Evolutionary conservation across 495 filamentous ascomycete genomes (phyloP), one percentile per base, ranked within the genome.

Genomic region (Penicillium nucicola): DNA sequence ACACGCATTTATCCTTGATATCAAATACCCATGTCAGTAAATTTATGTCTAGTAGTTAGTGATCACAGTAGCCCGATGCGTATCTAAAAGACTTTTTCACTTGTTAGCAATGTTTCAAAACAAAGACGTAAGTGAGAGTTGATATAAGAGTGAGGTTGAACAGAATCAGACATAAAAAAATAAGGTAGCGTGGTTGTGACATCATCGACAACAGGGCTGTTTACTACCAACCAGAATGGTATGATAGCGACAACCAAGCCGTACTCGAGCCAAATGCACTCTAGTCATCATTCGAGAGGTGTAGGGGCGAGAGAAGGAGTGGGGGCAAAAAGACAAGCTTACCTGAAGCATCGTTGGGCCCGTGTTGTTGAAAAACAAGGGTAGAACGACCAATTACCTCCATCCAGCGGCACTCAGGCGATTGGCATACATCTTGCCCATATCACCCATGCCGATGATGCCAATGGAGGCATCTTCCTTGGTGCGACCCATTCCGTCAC

Each of bases 231-330:
- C 80, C 83, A 85, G 70, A 77, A 86, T 71, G 78, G 75, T 52
- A 47, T 61, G 46, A 49, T 57, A 57, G 59, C 34, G 48, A 61
- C 58, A 52, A 50, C 59, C 77, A 69, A 61, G 65, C 79, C 82
- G 89, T 95, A 78, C 90, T 97, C 90, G 89, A 97, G 91, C 91
- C 91, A 97, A 97, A 97, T 97, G 91, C 91, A 88, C 91, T 97
- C 91, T 89, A 88, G 90, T 97, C 91, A 97, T 96, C 91, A 92
- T 91, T 64, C 60, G 62, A 74, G 19, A 61, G 45, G 37, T 50
- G 56, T 22, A 5, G 20, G 20, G 20, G 56, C 12, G 13, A 22
- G 50, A 35, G 40, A 42, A 41, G 45, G 57, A 60, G 28, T 37
- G 46, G 39, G 47, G 45, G 55, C 38, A 54, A 49, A 18, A 49